Evolutionary conservation across 257 asterid genomes (phyloP), one percentile per base, ranked within the genome.

Genomic region (Solanum virginianum): DNA sequence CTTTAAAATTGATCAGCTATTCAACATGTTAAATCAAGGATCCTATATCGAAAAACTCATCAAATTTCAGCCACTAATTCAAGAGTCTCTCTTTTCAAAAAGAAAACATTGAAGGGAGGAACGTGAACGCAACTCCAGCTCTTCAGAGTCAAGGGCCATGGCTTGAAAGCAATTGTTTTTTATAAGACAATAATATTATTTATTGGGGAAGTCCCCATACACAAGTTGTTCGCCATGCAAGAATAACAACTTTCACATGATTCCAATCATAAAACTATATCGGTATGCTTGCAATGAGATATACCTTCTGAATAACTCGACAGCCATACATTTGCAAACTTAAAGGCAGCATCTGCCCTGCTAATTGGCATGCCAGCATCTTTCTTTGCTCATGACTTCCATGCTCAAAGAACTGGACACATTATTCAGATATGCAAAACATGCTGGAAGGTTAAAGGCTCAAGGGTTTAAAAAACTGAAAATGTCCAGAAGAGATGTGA

Each of bases 271-370:
- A 72, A 43, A 43, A 20, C 20, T 26, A 51, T 26, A 54, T 51
- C 9, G 15, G 15, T 77, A 29, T 57, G 39, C 71, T 72, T 60
- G 53, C 51, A 55, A 45, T 65, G 53, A 22, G 74, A 88, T 91
- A 55, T 85, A 95, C 99, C 98, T 95, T 95, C 83, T 95, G 99
- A 80, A 95, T 95, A 85, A 94, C 99, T 62, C 99, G 99, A 71
- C 99, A 95, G 16, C 99, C 99, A 89, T 95, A 95, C 99, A 95
- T 94, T 86, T 95, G 99, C 87, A 95, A 86, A 89, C 99, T 94
- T 83, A 95, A 87, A 59, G 93, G 89, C 43, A 94, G 88, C 92
- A 95, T 92, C 86, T 93, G 92, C 57, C 95, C 94, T 60, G 92
- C 88, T 56, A 95, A 89, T 87, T 93, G 95, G 84, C 86, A 87